A percentile compares a stretch with the other conserved stretches of the same genome.
Conservation (phyloP, 2,329 filamentous ascomycete species). For the Emericellopsis atlantica region DNA sequence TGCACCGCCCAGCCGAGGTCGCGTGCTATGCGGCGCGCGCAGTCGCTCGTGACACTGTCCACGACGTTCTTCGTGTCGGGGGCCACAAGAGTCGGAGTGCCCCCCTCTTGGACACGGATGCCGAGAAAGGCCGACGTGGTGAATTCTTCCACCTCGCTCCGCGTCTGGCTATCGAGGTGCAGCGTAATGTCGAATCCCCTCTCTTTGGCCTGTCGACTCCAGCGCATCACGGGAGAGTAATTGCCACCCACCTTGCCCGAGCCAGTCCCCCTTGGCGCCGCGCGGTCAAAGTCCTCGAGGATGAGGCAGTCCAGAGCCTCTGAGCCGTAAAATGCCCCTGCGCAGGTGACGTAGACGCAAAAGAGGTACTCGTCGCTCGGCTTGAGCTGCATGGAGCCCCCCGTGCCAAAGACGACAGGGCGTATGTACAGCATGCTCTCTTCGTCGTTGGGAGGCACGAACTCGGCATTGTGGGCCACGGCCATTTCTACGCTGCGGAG, state of each 20-base stretch:
- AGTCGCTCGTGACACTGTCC: constrained; percentile 72
- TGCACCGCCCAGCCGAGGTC: constrained; percentile 80
- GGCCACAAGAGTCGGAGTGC: constrained; percentile 59
- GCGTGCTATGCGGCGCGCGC: constrained; percentile 61
- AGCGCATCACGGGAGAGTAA: constrained; percentile 82
- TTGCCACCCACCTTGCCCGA: constrained; percentile 89
- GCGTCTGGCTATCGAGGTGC: constrained; percentile 75
- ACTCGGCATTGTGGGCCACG: constrained; percentile 79
- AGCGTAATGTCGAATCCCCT: constrained; percentile 89
- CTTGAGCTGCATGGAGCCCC: constrained; percentile 72
- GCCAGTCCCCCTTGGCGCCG: constrained; percentile 79
- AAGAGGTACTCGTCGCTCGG: constrained; percentile 91
- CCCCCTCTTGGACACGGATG: constrained; percentile 44
- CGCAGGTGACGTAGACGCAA: constrained; percentile 79
- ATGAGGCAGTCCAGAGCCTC: constrained; percentile 77
- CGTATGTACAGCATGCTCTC: constrained; percentile 89
- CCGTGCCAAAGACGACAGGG: constrained; percentile 76
- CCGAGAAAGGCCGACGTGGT: constrained; percentile 90
- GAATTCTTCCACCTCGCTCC: constrained; percentile 87
- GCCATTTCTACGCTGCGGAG: constrained; percentile 64
- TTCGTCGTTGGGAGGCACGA: constrained; percentile 78
- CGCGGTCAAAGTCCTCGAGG: constrained; percentile 84
- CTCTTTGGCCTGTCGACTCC: constrained; percentile 70
- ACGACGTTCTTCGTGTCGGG: constrained; percentile 79
- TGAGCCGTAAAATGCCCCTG: constrained; percentile 85